phyloP scores from a whole-genome alignment of 1,284 basidiomycete species.

The Pyrrhoderma lamaoense region DNA sequence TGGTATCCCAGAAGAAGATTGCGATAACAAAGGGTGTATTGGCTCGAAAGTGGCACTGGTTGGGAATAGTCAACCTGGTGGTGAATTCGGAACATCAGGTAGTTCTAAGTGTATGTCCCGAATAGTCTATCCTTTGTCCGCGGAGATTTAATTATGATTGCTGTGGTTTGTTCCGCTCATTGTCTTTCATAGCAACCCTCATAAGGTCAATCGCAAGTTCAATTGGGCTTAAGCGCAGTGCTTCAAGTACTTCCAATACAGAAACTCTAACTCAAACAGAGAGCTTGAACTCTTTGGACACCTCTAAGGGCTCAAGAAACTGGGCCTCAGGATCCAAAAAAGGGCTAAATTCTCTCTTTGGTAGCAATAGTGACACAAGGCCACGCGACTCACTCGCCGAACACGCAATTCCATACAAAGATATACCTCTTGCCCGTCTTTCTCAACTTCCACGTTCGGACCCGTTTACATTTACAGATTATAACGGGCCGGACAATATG shows the following conservation, averaged over 20 bases:
- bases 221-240: slow-evolving; percentile 52
- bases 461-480: slow-evolving; percentile 41
- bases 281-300: background rate
- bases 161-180: slow-evolving; percentile 7
- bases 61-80: slow-evolving; percentile 28
- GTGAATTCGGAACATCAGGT: slow-evolving; percentile 60
- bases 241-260: slow-evolving; percentile 28
- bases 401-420: slow-evolving; percentile 45
- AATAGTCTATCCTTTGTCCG: slow-evolving; percentile 16
- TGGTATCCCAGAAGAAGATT: slow-evolving; percentile 55
- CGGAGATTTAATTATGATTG: slow-evolving; percentile 12
- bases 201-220: slow-evolving; percentile 64
- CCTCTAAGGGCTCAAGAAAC: background rate
- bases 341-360: background rate
- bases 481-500: slow-evolving; percentile 19
- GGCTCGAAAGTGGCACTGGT: slow-evolving; percentile 37
- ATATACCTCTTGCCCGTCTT: slow-evolving; percentile 40
- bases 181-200: slow-evolving; percentile 35
- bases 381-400: slow-evolving; percentile 37
- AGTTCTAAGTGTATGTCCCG: slow-evolving; percentile 49
- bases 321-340: slow-evolving; percentile 1
- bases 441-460: slow-evolving; percentile 36
- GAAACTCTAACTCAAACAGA: background rate
- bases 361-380: slow-evolving; percentile 10
- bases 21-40: slow-evolving; percentile 40